phyloP scores from a whole-genome alignment of 176 grass and related monocot genomes.

The Puya raimondii region DNA sequence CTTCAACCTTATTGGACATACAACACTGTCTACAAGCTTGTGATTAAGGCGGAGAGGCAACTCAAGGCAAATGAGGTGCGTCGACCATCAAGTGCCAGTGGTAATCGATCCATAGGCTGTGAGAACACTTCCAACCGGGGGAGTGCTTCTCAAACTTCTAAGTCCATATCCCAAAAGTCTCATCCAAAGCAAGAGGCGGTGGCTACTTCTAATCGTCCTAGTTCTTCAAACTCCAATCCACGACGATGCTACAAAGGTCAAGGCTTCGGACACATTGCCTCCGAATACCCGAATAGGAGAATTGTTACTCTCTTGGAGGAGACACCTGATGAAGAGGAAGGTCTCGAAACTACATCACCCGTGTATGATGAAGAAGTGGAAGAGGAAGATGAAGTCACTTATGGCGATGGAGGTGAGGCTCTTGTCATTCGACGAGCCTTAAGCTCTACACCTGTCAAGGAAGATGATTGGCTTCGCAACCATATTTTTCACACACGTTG shows the following conservation, averaged over 20 bases:
- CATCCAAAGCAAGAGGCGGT: not conserved
- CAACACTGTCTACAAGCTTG: not conserved
- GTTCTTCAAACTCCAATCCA: not conserved
- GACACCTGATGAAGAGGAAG: not conserved
- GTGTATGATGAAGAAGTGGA: not conserved
- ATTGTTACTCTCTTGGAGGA: not conserved
- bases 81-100: not conserved
- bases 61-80: not conserved
- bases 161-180: not conserved
- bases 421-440: not conserved
- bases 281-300: constrained; percentile 6
- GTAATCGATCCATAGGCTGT: not conserved
- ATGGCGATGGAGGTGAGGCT: not conserved
- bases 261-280: constrained; percentile 1
- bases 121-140: not conserved
- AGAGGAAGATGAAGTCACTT: not conserved
- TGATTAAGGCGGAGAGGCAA: not conserved
- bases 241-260: constrained; percentile 3
- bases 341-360: not conserved
- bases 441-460: not conserved
- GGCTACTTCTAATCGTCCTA: not conserved
- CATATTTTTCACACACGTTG: too few relatives aligned
- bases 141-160: too few relatives aligned
- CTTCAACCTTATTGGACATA: constrained; percentile 9
- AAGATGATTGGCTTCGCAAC: not conserved